Conservation (phyloP, 257 asterid genomes). For the Plantago major region DNA sequence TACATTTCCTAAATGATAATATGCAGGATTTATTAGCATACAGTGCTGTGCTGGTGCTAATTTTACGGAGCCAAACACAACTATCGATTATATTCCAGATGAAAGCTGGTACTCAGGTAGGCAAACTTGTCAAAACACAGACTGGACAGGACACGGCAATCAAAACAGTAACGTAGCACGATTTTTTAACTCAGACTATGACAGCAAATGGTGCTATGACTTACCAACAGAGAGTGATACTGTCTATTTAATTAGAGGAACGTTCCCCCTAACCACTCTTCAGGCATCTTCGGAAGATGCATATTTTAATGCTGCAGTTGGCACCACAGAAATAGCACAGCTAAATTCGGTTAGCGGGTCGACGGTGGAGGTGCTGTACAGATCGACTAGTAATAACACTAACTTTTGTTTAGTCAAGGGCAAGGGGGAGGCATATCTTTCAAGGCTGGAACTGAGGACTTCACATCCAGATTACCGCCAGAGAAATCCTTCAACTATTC, state of each 20-base stretch:
- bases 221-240: constrained; percentile 36
- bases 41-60: constrained; percentile 35
- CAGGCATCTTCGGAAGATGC: constrained; percentile 22
- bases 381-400: constrained; percentile 34
- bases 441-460: constrained; percentile 47
- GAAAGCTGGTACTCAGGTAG: constrained; percentile 37
- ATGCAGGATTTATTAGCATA: constrained; percentile 48
- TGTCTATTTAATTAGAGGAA: constrained; percentile 46
- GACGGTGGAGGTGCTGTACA: constrained; percentile 39
- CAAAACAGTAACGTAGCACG: constrained; percentile 30
- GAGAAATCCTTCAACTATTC: constrained; percentile 26
- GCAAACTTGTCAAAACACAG: constrained; percentile 33
- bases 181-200: constrained; percentile 29
- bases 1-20: background rate
- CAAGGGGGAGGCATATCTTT: constrained; percentile 39
- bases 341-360: constrained; percentile 24
- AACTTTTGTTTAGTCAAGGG: constrained; percentile 47
- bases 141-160: constrained; percentile 23
- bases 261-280: constrained; percentile 37
- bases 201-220: constrained; percentile 47
- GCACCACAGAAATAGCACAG: constrained; percentile 36
- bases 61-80: constrained; percentile 25
- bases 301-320: constrained; percentile 36
- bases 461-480: constrained; percentile 30
- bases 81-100: constrained; percentile 35